phyloP scores from a whole-genome alignment of 768 basidiomycete species.

The Phaeotremella skinneri region DNA sequence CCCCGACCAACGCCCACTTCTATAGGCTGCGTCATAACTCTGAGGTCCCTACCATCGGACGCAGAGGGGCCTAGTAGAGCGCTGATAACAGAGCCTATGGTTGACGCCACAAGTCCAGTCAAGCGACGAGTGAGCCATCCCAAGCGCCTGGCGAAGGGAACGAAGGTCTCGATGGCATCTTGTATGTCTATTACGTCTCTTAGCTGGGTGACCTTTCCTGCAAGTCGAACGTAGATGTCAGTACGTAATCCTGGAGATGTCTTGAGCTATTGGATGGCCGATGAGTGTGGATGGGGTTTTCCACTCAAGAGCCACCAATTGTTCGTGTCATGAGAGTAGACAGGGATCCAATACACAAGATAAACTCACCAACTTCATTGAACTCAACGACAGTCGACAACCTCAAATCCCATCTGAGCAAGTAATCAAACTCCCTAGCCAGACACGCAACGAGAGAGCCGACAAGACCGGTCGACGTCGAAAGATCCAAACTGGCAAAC shows the following conservation, averaged over 20 bases:
- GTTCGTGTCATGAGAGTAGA: not conserved
- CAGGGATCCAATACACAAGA: not conserved
- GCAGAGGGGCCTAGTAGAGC: slow-evolving; percentile 4
- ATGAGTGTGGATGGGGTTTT: not conserved
- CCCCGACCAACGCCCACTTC: not conserved
- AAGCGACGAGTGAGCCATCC: slow-evolving; percentile 27
- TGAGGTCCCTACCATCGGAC: not conserved
- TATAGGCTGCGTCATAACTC: not conserved
- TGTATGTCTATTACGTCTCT: slow-evolving; percentile 38
- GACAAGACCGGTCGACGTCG: not conserved
- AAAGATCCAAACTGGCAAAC: slow-evolving; percentile 11
- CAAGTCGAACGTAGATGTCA: not conserved
- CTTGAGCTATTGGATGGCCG: not conserved
- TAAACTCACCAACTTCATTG: slow-evolving; percentile 43
- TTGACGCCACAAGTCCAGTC: slow-evolving; percentile 22
- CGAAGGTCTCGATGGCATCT: slow-evolving; percentile 37
- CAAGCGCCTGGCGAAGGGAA: slow-evolving; percentile 37
- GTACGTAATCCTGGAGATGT: not conserved
- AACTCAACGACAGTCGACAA: slow-evolving; percentile 38
- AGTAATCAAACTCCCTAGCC: slow-evolving; percentile 22
- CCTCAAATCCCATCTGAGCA: slow-evolving; percentile 33
- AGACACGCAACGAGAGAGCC: slow-evolving; percentile 11
- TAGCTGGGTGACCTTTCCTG: slow-evolving; percentile 38
- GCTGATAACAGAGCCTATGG: slow-evolving; percentile 14
- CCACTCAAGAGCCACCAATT: not conserved